These are phyloP conservation scores for Lobulomyces angularis DNA, from an alignment of 192 early-diverging fungal species.

Conservation along the genomic window DNA sequence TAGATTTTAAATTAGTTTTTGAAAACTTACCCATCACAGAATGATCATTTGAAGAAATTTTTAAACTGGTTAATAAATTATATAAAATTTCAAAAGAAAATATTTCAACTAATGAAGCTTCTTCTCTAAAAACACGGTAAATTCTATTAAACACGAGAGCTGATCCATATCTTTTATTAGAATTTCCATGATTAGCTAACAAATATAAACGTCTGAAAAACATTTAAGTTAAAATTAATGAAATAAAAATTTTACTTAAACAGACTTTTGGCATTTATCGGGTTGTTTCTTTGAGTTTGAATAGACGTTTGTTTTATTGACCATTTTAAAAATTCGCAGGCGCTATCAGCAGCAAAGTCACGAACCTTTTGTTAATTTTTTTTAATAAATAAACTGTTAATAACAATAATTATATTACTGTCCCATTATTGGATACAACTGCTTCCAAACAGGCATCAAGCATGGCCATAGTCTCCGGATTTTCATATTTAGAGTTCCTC, in stretches of 20 bases:
- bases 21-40: constrained; percentile 31
- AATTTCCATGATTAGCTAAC: constrained; percentile 44
- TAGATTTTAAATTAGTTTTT: neutral
- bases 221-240: no score
- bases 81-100: constrained; percentile 59
- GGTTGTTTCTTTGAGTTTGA: constrained; percentile 28
- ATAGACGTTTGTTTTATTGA: constrained; percentile 52
- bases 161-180: constrained; percentile 54
- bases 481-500: constrained; percentile 59
- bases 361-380: no score
- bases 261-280: constrained; percentile 59
- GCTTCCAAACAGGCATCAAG: constrained; percentile 58
- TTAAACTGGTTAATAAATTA: constrained; percentile 48
- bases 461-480: constrained; percentile 61
- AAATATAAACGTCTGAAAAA: constrained; percentile 50
- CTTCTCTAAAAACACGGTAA: constrained; percentile 56
- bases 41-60: constrained; percentile 48
- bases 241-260: no score
- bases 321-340: constrained; percentile 63
- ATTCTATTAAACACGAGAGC: constrained; percentile 57
- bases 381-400: constrained; percentile 6
- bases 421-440: constrained; percentile 14
- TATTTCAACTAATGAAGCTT: constrained; percentile 45
- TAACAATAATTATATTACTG: constrained; percentile 10
- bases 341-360: constrained; percentile 63